Conservation (phyloP, 768 basidiomycete genomes). For the Podaxis mareebaensis region DNA sequence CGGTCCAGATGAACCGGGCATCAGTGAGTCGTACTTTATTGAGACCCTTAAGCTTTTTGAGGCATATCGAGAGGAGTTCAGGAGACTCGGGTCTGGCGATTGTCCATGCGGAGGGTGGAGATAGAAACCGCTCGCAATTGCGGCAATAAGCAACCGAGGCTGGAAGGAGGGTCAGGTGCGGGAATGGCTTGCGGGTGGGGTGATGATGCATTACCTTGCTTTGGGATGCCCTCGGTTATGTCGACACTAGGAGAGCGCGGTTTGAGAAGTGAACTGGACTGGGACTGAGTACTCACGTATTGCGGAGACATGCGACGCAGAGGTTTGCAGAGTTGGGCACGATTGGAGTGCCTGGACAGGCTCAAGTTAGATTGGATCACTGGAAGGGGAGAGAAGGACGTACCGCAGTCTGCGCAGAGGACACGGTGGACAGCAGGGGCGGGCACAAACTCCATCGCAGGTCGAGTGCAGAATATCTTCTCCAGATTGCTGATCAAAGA, state of each 20-base stretch:
- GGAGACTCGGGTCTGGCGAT: constrained; percentile 83
- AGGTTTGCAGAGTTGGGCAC: constrained; percentile 92
- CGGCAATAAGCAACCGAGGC: constrained; percentile 91
- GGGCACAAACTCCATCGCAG: constrained; percentile 75
- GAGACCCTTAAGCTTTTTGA: constrained; percentile 93
- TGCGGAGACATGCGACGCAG: constrained; percentile 85
- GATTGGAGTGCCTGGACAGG: constrained; percentile 69
- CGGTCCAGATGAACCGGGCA: constrained; percentile 99
- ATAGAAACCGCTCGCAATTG: constrained; percentile 94
- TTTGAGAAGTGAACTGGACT: neutral
- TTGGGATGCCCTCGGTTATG: constrained; percentile 97
- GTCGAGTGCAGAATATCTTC: neutral
- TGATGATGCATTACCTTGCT: constrained; percentile 62
- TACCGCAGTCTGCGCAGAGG: constrained; percentile 88
- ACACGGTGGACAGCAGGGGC: constrained; percentile 78
- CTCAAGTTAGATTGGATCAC: neutral
- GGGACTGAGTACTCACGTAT: constrained; percentile 57
- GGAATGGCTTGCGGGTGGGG: neutral
- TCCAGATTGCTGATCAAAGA: constrained; percentile 10
- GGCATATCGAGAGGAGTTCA: constrained; percentile 90
- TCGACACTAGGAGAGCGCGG: constrained; percentile 62
- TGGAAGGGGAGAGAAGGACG: constrained; percentile 19
- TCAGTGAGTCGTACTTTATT: constrained; percentile 96
- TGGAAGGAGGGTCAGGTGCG: constrained; percentile 27
- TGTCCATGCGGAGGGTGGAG: constrained; percentile 85